phyloP scores from a whole-genome alignment of 2,329 filamentous ascomycete genomes.

The Aspergillus fructus region DNA sequence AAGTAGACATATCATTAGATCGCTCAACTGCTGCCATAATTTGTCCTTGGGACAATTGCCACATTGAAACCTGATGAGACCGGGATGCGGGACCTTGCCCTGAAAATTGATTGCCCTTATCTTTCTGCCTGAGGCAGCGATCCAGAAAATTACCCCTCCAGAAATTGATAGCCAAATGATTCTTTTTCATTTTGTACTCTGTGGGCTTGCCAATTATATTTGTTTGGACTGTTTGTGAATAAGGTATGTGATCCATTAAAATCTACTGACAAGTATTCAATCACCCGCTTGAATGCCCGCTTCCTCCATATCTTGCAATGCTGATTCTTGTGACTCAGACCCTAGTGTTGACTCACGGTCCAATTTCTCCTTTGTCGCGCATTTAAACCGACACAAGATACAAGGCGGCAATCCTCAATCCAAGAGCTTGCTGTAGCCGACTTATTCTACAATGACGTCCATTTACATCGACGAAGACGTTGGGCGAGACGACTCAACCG shows the following conservation, averaged over 20 bases:
- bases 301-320: neutral
- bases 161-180: constrained; percentile 7
- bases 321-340: constrained; percentile 4
- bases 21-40: neutral
- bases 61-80: no score
- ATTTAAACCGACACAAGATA: neutral
- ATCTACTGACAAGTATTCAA: neutral
- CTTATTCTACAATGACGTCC: constrained; percentile 32
- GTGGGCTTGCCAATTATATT: constrained; percentile 13
- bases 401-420: neutral
- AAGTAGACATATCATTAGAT: neutral
- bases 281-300: neutral
- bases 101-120: neutral
- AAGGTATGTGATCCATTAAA: neutral
- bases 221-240: neutral
- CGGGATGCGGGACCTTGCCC: neutral
- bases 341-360: constrained; percentile 3
- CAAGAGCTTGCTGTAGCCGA: neutral
- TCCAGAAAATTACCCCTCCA: constrained; percentile 37
- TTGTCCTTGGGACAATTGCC: no score
- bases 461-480: constrained; percentile 80
- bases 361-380: constrained; percentile 7
- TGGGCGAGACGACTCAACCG: constrained; percentile 67
- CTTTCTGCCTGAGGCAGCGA: constrained; percentile 28
- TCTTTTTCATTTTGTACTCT: constrained; percentile 9